phyloP scores from a whole-genome alignment of 352 stramenopile genomes.

The Elongisporangium senticosum region DNA sequence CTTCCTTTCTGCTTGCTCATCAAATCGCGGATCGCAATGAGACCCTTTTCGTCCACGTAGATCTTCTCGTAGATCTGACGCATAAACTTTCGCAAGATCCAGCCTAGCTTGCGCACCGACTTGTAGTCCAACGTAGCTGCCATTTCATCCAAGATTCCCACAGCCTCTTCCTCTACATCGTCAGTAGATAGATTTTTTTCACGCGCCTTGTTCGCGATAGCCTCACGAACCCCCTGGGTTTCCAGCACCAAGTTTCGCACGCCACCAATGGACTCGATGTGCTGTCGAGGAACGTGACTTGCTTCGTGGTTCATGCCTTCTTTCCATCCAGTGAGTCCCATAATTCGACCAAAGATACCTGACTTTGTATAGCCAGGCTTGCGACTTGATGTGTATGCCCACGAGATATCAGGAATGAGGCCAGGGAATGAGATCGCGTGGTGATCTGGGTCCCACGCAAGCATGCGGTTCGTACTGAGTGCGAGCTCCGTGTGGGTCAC shows the following conservation, averaged over 20 bases:
- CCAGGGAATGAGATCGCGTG: constrained; percentile 85
- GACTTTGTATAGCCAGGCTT: constrained; percentile 85
- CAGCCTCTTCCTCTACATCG: constrained; percentile 51
- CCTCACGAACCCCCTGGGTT: constrained; percentile 40
- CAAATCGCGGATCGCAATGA: constrained; percentile 63
- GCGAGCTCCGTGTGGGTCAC: constrained; percentile 80
- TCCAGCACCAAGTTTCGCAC: constrained; percentile 75
- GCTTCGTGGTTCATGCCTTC: constrained; percentile 85
- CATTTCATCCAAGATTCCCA: constrained; percentile 69
- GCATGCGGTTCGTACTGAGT: constrained; percentile 70
- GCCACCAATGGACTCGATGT: constrained; percentile 51
- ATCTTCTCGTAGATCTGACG: constrained; percentile 86
- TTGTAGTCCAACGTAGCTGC: constrained; percentile 72
- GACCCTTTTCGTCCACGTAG: constrained; percentile 73
- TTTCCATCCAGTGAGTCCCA: constrained; percentile 83
- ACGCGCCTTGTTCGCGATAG: constrained; percentile 38
- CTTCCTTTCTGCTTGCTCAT: constrained; percentile 41
- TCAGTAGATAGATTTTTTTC: constrained; percentile 23
- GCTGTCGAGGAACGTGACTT: constrained; percentile 69
- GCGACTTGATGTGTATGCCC: constrained; percentile 85
- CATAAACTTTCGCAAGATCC: constrained; percentile 76
- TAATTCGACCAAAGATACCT: constrained; percentile 72
- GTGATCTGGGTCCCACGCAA: constrained; percentile 86
- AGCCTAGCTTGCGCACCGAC: constrained; percentile 70
- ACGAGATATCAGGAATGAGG: constrained; percentile 80